phyloP scores from a whole-genome alignment of 2,329 filamentous ascomycete genomes.

The Thelonectria discophora region DNA sequence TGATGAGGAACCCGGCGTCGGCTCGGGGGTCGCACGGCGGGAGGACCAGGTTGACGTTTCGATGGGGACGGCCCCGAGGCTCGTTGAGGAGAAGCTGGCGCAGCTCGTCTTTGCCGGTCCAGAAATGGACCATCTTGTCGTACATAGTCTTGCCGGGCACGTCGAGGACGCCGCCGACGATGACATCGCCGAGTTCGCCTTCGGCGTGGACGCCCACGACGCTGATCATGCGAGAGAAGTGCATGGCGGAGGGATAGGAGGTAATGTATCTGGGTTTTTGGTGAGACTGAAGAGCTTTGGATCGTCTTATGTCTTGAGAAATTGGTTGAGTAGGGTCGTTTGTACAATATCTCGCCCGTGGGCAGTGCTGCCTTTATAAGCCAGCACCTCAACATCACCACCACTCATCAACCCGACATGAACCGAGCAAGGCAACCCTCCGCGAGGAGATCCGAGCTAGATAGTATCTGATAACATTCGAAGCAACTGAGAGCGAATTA shows the following conservation, averaged over 20 bases:
- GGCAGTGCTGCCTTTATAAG: not conserved
- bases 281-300: not conserved
- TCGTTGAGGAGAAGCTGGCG: conserved; percentile 57
- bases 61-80: conserved; percentile 53
- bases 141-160: conserved; percentile 56
- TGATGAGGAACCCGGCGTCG: conserved; percentile 56
- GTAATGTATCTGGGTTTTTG: no score
- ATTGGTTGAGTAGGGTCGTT: not conserved
- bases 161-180: conserved; percentile 57
- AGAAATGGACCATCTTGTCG: conserved; percentile 56
- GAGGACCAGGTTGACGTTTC: conserved; percentile 53
- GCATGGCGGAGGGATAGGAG: not conserved
- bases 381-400: not conserved
- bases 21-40: conserved; percentile 55
- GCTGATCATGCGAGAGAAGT: conserved; percentile 32
- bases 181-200: conserved; percentile 58
- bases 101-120: conserved; percentile 49
- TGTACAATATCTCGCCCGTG: not conserved
- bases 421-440: not conserved
- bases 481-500: not conserved
- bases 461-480: not conserved
- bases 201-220: conserved; percentile 51
- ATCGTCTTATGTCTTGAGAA: not conserved
- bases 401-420: not conserved
- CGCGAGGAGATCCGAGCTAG: not conserved